Percentiles rank a stretch among this genome's conserved stretches.
These are phyloP conservation scores for Sanghuangporus baumii DNA, from an alignment of 1,284 basidiomycete genomes.

Conservation along the genomic window DNA sequence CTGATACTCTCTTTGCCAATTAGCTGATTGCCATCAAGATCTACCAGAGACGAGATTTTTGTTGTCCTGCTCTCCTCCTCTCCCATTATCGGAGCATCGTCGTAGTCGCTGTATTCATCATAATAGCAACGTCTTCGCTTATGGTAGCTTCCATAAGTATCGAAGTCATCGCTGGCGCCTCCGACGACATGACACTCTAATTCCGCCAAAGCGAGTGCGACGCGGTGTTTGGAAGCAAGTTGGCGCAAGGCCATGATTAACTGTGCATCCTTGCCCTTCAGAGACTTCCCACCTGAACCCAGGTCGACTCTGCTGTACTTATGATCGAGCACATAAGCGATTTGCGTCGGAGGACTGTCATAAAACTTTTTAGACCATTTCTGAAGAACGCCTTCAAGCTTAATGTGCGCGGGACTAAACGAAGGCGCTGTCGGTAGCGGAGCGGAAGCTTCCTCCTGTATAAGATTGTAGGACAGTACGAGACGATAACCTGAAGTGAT, in stretches of 20 bases:
- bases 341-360: conserved; percentile 17
- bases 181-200: conserved; percentile 30
- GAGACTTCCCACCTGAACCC: conserved; percentile 14
- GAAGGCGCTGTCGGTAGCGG: conserved; percentile 22
- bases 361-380: conserved; percentile 26
- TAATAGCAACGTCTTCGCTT: conserved; percentile 13
- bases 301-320: conserved; percentile 24
- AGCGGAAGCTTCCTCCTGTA: conserved; percentile 15
- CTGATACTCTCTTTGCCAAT: conserved; percentile 30
- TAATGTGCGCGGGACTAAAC: conserved; percentile 7
- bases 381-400: conserved; percentile 25
- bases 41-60: conserved; percentile 30
- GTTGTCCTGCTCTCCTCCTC: conserved; percentile 27
- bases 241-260: conserved; percentile 18
- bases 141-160: conserved; percentile 14
- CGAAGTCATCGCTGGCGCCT: conserved; percentile 22
- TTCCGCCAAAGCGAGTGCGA: conserved; percentile 32
- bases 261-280: conserved; percentile 26
- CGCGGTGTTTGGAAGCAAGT: conserved; percentile 19
- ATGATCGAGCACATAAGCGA: conserved; percentile 27
- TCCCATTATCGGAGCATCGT: conserved; percentile 20
- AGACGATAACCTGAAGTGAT: conserved; percentile 40
- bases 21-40: conserved; percentile 30
- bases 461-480: conserved; percentile 39
- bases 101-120: conserved; percentile 6